Evolutionary conservation across 169 alveolate species (phyloP).

Genomic region (Eimeria acervulina): DNA sequence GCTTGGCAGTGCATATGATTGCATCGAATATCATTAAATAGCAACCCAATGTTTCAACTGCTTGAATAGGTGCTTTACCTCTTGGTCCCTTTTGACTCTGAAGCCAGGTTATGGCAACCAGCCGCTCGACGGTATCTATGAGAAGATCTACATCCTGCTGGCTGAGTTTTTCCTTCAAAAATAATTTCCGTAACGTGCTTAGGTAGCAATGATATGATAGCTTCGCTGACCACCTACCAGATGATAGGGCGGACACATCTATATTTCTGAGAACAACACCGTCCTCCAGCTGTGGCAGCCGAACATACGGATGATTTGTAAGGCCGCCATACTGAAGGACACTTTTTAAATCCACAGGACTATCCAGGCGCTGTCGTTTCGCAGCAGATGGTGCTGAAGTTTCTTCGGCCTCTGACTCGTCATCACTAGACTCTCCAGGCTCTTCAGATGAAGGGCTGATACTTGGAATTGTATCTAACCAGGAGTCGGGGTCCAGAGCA

Average conservation of each 20-base stretch:
- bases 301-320: neutral
- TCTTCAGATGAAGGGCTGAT: neutral
- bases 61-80: neutral
- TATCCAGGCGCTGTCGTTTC: neutral
- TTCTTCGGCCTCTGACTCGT: neutral
- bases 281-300: neutral
- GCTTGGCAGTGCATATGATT: neutral
- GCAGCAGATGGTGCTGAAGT: neutral
- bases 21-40: neutral
- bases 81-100: neutral
- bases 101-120: neutral
- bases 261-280: neutral
- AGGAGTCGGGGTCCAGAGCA: constrained; percentile 15
- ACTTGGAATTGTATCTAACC: neutral
- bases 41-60: neutral
- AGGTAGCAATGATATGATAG: neutral
- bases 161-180: neutral
- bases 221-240: neutral
- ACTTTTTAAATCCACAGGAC: neutral
- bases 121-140: neutral
- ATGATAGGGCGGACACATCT: neutral
- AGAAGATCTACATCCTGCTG: neutral
- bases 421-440: neutral
- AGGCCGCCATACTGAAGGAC: neutral
- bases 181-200: neutral